These are phyloP conservation scores for Marchantia polymorpha DNA, from an alignment of 225 moss, liverwort and hornwort genomes.

Conservation along the genomic window DNA sequence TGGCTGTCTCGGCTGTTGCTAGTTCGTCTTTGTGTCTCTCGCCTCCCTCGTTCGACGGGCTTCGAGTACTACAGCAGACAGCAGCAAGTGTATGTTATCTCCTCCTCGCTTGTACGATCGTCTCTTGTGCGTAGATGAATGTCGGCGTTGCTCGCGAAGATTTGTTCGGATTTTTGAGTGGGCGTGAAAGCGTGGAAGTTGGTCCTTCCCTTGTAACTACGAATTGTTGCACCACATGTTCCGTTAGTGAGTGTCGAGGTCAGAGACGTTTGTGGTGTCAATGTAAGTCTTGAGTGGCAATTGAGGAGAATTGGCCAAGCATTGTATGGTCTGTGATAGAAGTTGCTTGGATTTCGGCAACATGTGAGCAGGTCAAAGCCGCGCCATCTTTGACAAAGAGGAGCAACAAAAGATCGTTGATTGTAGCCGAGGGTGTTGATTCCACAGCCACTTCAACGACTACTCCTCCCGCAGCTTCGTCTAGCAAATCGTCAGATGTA, in stretches of 20 bases:
- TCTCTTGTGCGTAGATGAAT: neutral
- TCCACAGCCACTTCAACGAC: conserved; percentile 55
- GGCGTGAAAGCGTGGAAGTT: neutral
- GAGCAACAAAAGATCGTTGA: conserved; percentile 3
- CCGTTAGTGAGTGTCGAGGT: no score
- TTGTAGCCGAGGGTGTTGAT: conserved; percentile 47
- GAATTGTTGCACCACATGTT: no score
- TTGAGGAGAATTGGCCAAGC: no score
- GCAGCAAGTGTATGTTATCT: conserved; percentile 1
- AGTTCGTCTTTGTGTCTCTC: conserved; percentile 8
- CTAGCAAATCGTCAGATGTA: conserved; percentile 48
- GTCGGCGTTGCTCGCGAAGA: neutral
- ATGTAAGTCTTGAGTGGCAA: no score
- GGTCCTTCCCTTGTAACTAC: no score
- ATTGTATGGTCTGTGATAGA: no score
- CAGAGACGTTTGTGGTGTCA: no score
- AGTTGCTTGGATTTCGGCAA: neutral
- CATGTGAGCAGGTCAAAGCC: conserved; percentile 14
- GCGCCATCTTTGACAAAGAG: neutral
- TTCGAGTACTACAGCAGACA: conserved; percentile 2
- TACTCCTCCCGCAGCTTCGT: conserved; percentile 37
- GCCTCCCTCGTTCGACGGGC: neutral
- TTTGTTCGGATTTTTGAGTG: neutral
- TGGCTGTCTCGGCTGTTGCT: conserved; percentile 13
- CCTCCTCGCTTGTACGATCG: neutral